Base-by-base conservation (phyloP, 495 filamentous ascomycete species). In the Daldinia loculata region DNA sequence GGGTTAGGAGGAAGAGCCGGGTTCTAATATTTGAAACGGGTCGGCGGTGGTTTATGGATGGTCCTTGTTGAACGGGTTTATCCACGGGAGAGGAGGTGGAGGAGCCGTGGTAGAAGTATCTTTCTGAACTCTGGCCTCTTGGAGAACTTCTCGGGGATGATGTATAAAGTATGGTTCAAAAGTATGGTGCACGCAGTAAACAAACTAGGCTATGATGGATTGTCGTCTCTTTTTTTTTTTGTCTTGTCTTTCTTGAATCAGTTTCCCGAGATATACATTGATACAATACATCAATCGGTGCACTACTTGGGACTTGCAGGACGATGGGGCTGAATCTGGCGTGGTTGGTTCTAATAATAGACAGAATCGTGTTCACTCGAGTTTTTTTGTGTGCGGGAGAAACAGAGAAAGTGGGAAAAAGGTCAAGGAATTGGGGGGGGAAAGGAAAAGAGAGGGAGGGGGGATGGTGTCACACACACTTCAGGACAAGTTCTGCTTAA, bases 331-430 rank as follows among this genome's bases (percentile, higher is more conserved):
- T 78, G 78, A 78, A 80, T 74, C 75, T 76, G 78, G 78, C 76
- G 75, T 79, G 76, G 77, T 72, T 75, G 79, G 74, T 83, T 77
- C 81, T 82, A 83, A 82, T 80, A 79, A 82, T 83, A 83, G 81
- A 82, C 59, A 69, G 75, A 69, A 77, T 75, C 73, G 76, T 78
- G 78, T 76, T 78, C 72, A 76, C 67, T 75, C 66, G 65, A 74
- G 63, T 72, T 76, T 70, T 66, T 66, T 67, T 71, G 71, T 70
- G 67, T 63, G 61, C 70, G 70, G 70, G 63, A 72, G 70, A 66
- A 70, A 71, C 71, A 59, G 63, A 60, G 30, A 56, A 60, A 60
- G 36, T 39, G 27, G 38, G 63, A 70, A 70, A 70, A 63, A 66
- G 63, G 50, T 70, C 61, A 59, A 70, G 65, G 67, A 70, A 74